Evolutionary conservation across 2,329 filamentous ascomycete species (phyloP).

Genomic region (Aspergillus hortae): DNA sequence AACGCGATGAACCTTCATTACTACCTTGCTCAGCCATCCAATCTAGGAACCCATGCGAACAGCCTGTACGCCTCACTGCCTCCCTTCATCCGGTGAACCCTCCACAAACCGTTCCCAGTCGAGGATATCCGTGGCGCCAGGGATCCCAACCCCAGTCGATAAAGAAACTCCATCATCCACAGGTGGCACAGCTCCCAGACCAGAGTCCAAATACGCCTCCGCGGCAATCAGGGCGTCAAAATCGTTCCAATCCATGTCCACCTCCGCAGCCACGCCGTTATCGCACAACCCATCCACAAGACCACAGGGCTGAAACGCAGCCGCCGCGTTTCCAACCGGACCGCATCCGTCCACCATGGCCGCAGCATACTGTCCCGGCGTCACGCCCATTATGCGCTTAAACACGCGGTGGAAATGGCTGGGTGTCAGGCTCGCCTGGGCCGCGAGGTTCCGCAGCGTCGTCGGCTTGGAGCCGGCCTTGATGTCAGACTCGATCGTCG

Average conservation of each 20-base stretch:
- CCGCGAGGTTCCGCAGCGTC: conserved; percentile 45
- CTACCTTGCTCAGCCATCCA: neutral
- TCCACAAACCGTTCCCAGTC: neutral
- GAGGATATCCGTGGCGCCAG: neutral
- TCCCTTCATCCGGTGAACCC: neutral
- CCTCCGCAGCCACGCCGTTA: neutral
- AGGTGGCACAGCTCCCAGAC: neutral
- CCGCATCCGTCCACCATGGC: conserved; percentile 2
- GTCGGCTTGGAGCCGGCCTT: conserved; percentile 30
- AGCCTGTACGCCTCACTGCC: neutral
- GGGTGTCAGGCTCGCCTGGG: conserved; percentile 46
- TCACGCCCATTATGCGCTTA: conserved; percentile 50
- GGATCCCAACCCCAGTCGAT: neutral
- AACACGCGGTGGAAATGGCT: conserved; percentile 56
- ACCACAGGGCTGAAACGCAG: neutral
- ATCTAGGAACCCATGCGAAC: neutral
- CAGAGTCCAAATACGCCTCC: conserved; percentile 13
- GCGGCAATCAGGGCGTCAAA: conserved; percentile 33
- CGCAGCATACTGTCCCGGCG: conserved; percentile 42
- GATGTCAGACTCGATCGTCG: conserved; percentile 25
- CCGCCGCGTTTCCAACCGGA: neutral
- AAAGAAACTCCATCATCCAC: neutral
- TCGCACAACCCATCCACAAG: neutral
- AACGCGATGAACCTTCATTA: no score
- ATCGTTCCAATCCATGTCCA: conserved; percentile 29